phyloP scores from a whole-genome alignment of 305 asterid genomes.

The Solanum aculeatissimum region DNA sequence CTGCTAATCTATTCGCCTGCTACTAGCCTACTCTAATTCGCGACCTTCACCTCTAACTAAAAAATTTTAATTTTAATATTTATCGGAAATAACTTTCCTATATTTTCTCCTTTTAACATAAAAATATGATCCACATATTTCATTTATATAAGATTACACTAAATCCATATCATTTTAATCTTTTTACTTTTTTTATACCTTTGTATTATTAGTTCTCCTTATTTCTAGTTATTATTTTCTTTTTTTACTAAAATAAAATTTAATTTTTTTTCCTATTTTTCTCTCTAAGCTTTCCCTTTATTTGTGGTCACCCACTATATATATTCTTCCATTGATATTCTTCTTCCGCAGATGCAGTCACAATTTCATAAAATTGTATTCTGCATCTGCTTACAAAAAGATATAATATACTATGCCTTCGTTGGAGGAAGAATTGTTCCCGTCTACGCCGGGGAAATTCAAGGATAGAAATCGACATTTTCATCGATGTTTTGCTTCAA shows the following conservation, averaged over 20 bases:
- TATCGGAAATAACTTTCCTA: background rate
- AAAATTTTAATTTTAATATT: background rate
- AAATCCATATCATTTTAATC: background rate
- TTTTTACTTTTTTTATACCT: background rate
- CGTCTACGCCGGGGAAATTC: slow-evolving; percentile 65
- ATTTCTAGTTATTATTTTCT: background rate
- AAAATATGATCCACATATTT: too few species aligned
- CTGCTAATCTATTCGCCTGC: too few species aligned
- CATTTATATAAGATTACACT: background rate
- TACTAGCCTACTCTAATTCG: too few species aligned
- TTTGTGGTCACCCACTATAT: slow-evolving; percentile 35
- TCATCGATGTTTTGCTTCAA: slow-evolving; percentile 66
- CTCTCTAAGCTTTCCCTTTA: slow-evolving; percentile 34
- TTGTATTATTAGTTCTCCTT: background rate
- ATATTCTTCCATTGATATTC: slow-evolving; percentile 2
- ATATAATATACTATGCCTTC: too few species aligned
- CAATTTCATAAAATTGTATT: background rate
- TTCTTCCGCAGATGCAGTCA: slow-evolving; percentile 35
- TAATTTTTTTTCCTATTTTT: background rate
- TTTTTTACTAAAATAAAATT: background rate
- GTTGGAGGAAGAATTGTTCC: slow-evolving; percentile 42
- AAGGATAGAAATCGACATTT: slow-evolving; percentile 54
- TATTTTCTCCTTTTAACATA: background rate
- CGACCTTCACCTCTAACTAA: too few species aligned
- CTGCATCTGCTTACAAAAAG: slow-evolving; percentile 58